Evolutionary conservation across 1,284 basidiomycete genomes (phyloP).

Genomic region (Ustilago hordei): DNA sequence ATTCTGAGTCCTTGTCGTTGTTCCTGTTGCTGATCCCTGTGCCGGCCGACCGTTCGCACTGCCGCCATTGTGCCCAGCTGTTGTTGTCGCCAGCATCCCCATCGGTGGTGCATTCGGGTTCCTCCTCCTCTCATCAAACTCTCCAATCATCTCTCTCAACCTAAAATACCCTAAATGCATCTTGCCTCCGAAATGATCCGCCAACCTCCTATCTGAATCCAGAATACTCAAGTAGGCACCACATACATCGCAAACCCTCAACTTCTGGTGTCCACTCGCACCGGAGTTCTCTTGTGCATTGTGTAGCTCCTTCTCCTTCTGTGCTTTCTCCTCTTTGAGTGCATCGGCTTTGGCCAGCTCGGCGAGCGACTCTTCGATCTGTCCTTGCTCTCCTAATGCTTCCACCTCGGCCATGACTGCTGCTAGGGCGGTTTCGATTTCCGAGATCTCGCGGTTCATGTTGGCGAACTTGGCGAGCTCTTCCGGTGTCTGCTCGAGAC

Average conservation of each 20-base stretch:
- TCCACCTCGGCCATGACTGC: slow-evolving; percentile 99
- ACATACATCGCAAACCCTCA: slow-evolving; percentile 98
- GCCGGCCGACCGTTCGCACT: slow-evolving; percentile 12
- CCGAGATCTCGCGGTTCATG: slow-evolving; percentile 98
- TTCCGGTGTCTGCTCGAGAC: slow-evolving; percentile 98
- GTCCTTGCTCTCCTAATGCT: slow-evolving; percentile 93
- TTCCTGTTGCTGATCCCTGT: neutral
- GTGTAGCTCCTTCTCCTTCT: slow-evolving; percentile 97
- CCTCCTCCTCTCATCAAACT: slow-evolving; percentile 72
- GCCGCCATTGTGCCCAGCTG: slow-evolving; percentile 20
- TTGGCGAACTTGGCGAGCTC: slow-evolving; percentile 99
- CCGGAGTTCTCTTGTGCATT: slow-evolving; percentile 97
- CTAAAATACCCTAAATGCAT: slow-evolving; percentile 99
- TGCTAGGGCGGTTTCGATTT: slow-evolving; percentile 98
- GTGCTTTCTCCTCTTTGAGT: slow-evolving; percentile 91
- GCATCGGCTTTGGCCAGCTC: slow-evolving; percentile 98
- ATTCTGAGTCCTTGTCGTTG: slow-evolving; percentile 7
- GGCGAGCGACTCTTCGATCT: slow-evolving; percentile 97
- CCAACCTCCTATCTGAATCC: slow-evolving; percentile 97
- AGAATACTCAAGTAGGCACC: slow-evolving; percentile 97
- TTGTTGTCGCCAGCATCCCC: slow-evolving; percentile 28
- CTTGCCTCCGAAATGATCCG: slow-evolving; percentile 99
- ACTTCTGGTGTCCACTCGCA: slow-evolving; percentile 97
- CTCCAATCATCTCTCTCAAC: slow-evolving; percentile 88
- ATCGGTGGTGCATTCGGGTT: slow-evolving; percentile 42